Percentiles rank a stretch among this genome's conserved stretches.
Evolutionary conservation across 208 protist species (phyloP).

Genomic region (Porcisia deanei): DNA sequence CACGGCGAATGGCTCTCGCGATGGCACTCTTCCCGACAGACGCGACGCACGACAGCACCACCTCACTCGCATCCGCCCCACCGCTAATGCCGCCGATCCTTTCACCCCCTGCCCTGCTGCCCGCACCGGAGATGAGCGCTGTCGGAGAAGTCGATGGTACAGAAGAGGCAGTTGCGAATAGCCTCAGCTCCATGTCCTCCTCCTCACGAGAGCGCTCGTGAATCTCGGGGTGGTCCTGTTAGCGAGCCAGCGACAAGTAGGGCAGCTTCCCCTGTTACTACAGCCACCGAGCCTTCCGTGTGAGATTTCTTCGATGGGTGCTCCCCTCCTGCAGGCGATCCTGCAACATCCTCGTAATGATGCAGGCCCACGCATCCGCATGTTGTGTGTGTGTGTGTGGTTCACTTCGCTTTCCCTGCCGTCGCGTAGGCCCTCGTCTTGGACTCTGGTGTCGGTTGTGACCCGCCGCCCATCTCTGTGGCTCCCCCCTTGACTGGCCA

Average conservation of each 20-base stretch:
- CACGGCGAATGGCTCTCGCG: not conserved
- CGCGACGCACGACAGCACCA: not conserved
- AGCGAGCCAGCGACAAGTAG: not conserved
- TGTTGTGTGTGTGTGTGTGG: not conserved
- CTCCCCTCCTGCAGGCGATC: not conserved
- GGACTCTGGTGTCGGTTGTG: not conserved
- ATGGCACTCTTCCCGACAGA: not conserved
- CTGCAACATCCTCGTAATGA: not conserved
- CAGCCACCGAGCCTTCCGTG: not conserved
- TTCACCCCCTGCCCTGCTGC: not conserved
- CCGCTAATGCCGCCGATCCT: not conserved
- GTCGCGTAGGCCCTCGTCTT: not conserved
- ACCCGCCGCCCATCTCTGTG: not conserved
- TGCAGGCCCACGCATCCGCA: not conserved
- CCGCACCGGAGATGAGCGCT: not conserved
- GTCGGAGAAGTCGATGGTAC: not conserved
- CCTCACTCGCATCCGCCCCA: not conserved
- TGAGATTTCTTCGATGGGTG: not conserved
- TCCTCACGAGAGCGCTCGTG: not conserved
- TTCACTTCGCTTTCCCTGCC: not conserved
- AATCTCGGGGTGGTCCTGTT: not conserved
- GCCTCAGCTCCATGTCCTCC: slow-evolving; percentile 29
- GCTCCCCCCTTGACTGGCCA: not conserved
- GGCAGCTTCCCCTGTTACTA: not conserved
- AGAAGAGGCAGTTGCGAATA: not conserved